Base-by-base conservation (phyloP, 2,329 filamentous ascomycete species). In the Talaromyces sp. region DNA sequence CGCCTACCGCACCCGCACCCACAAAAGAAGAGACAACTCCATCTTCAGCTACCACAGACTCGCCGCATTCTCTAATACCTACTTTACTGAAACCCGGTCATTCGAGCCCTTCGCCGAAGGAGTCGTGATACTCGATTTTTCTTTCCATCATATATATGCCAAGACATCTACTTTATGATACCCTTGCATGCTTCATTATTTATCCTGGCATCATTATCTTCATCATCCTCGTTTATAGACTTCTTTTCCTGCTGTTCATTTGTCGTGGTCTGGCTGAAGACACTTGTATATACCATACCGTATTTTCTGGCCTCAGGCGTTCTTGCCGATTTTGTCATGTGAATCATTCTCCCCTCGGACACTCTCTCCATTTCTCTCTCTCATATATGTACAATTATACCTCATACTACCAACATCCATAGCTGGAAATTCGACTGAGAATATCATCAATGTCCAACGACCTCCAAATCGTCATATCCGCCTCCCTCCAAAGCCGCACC, bases 381-480 rank as follows among this genome's bases (percentile, higher is more conserved):
- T 17, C 37, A 9, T 25, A n/a, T 13, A 28, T 55, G 31, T 55
- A 33, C 31, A 45, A 25, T 8, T n/a, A 22, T 55, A 43, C 21
- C 41, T 37, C 6, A 11, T 13, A 54, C 45, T 37, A 8, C 5
- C 8, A 53, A 40, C 10, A 28, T 35, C 10, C 9, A 48, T 19
- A 0, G 8, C 25, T 21, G 10, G 33, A 21, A 10, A 33, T 35
- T 10, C 31, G 11, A 33, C 9, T 39, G 19, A 25, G 8, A n/a
- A 22, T 11, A 22, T 3, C 5, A 17, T 3, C 10, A 46, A 59
- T 59, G 57, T 37, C 33, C 33, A 37, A 10, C 31, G 25, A 37
- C 5, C n/a, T 48, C 8, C 45, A 39, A 41, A 46, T 46, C 51
- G 75, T 73, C 69, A 78, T 78, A 65, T 76, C 73, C 63, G 66